Evolutionary conservation across 305 asterid genomes (phyloP), one percentile per base, ranked within the genome.

Genomic region (Fraxinus latifolia): DNA sequence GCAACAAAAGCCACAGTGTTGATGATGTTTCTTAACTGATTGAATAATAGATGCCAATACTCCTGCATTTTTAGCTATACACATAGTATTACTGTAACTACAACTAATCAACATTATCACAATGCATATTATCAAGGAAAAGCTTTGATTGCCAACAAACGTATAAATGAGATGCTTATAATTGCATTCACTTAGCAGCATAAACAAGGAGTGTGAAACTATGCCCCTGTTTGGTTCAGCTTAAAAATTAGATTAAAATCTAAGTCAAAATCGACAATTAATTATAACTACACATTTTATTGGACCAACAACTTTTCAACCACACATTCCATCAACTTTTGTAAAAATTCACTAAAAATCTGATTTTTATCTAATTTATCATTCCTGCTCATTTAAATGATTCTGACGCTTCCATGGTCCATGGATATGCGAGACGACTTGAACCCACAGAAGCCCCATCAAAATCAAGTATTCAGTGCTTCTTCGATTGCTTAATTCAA

Each of bases 21-120:
- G 29, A 15, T 60, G 76, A 42, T 72, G 44, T 75, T 78, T 80
- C 72, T 81, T 83, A 25, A 67, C 39, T 70, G 55, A 36, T 25
- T 74, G 77, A 47, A 71, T 32, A 71, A 67, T 58, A 1, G 19
- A 77, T 67, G 33, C 68, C 50, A 68, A 55, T 81, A 33, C 32
- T 76, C 33, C 25, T 36, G 14, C 37, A 68, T 74, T 60, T 82
- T 85, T 32, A 67, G 77, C 50, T 80, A 25, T 58, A 77, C 55
- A 73, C 47, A 33, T 67, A 14, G 19, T 31, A 29, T 70, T 70
- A 70, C 75, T 4, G 75, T 14, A 70, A 70, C 75, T 31, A 29
- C 39, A n/a, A 50, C 60, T 50, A 50, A 21, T 50, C 60, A 50
- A 7, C 60, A 53, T 68, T 14, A 31, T 68, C 23, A 29, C 7